Conservation (phyloP, 2,329 filamentous ascomycete species). For the Talaromyces islandicus region DNA sequence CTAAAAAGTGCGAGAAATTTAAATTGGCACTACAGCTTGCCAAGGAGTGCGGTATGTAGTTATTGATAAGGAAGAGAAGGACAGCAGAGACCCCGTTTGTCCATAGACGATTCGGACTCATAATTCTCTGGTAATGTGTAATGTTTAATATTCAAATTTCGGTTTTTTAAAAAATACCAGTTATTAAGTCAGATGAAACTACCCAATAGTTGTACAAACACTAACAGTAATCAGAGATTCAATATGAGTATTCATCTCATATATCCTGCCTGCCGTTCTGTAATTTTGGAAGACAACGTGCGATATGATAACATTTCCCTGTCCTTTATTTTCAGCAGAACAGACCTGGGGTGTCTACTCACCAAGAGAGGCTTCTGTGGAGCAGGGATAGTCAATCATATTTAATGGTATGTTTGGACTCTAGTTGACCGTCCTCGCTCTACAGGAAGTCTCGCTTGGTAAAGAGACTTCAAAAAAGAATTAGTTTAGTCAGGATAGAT, state of each 20-base stretch:
- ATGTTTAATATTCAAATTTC: too few species aligned
- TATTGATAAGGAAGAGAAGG: too few species aligned
- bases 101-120: too few species aligned
- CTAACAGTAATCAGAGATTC: background rate
- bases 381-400: background rate
- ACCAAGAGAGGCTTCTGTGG: background rate
- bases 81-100: too few species aligned
- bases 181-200: too few species aligned
- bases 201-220: background rate
- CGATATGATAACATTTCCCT: background rate
- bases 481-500: background rate
- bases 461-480: background rate
- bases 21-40: too few species aligned
- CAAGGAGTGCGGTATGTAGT: too few species aligned
- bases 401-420: background rate
- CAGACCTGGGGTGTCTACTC: background rate
- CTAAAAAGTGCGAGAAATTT: too few species aligned
- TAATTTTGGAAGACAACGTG: background rate
- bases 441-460: background rate
- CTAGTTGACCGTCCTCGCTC: background rate
- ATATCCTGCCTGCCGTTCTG: background rate
- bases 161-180: too few species aligned
- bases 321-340: background rate
- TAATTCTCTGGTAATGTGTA: too few species aligned
- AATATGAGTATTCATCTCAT: background rate